Percentiles rank a stretch among this genome's conserved stretches.
These are phyloP conservation scores for Radiomyces spectabilis DNA, from an alignment of 192 early-diverging fungal species.

Conservation along the genomic window DNA sequence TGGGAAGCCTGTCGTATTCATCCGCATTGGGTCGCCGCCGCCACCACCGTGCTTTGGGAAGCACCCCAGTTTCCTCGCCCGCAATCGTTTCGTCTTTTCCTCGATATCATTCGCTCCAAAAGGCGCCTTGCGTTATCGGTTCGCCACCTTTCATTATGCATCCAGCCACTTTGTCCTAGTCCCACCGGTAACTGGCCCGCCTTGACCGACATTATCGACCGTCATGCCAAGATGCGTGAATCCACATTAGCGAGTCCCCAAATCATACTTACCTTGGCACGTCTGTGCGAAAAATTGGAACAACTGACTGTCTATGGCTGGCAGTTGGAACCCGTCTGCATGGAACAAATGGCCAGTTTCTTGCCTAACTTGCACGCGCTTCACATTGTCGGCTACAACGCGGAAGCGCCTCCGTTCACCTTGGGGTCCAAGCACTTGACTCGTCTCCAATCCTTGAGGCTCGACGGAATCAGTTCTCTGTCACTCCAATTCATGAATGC, in stretches of 20 bases:
- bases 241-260: conserved; percentile 11
- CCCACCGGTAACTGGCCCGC: background rate
- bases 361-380: background rate
- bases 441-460: too few species aligned
- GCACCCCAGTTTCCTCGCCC: conserved; percentile 21
- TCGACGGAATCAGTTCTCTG: too few species aligned
- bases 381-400: background rate
- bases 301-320: conserved; percentile 30
- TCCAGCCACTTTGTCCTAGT: background rate
- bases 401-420: background rate
- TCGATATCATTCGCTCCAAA: background rate
- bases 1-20: conserved; percentile 24
- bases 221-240: background rate
- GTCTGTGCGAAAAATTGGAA: conserved; percentile 23
- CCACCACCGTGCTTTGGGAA: conserved; percentile 29
- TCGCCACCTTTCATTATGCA: conserved; percentile 16
- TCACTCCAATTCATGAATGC: too few species aligned
- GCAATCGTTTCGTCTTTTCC: conserved; percentile 17
- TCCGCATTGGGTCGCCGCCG: conserved; percentile 18
- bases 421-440: too few species aligned
- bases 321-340: conserved; percentile 11
- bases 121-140: conserved; percentile 19
- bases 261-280: conserved; percentile 5
- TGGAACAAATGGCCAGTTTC: conserved; percentile 1
- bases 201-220: background rate